These are phyloP conservation scores for Dittrichia graveolens DNA, from an alignment of 129 eudicot species.

Conservation along the genomic window DNA sequence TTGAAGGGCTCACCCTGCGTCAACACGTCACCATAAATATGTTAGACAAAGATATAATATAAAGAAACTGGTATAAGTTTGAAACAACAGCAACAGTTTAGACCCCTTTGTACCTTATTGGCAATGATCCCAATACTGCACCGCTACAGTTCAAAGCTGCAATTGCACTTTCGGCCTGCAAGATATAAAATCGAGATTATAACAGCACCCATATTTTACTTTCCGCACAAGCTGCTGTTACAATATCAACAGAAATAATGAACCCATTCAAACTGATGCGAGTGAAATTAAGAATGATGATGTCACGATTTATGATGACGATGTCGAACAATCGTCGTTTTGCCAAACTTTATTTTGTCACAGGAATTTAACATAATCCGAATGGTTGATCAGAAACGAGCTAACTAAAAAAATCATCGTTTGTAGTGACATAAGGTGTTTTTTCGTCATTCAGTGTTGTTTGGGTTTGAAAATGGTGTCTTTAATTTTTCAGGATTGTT, in stretches of 20 bases:
- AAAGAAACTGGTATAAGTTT: background rate
- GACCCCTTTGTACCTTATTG: constrained; percentile 48
- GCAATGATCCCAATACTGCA: constrained; percentile 68
- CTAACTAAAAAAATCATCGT: no score
- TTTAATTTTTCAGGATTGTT: no score
- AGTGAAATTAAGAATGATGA: background rate
- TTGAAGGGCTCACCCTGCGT: constrained; percentile 91
- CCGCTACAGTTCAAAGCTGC: constrained; percentile 86
- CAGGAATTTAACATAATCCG: no score
- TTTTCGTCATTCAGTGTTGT: no score
- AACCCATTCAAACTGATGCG: background rate
- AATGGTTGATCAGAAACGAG: no score
- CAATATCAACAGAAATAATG: background rate
- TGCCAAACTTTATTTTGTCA: no score
- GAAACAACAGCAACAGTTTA: background rate
- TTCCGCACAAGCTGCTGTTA: background rate
- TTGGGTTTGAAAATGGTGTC: no score
- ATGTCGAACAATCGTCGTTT: no score
- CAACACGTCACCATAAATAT: constrained; percentile 12
- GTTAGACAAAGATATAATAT: background rate
- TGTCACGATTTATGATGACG: no score
- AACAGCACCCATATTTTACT: background rate
- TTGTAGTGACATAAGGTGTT: no score
- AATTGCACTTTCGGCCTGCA: constrained; percentile 85
- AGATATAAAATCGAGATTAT: background rate